Base-by-base conservation (phyloP, 345 rosid species). In the Boechera divaricarpa region DNA sequence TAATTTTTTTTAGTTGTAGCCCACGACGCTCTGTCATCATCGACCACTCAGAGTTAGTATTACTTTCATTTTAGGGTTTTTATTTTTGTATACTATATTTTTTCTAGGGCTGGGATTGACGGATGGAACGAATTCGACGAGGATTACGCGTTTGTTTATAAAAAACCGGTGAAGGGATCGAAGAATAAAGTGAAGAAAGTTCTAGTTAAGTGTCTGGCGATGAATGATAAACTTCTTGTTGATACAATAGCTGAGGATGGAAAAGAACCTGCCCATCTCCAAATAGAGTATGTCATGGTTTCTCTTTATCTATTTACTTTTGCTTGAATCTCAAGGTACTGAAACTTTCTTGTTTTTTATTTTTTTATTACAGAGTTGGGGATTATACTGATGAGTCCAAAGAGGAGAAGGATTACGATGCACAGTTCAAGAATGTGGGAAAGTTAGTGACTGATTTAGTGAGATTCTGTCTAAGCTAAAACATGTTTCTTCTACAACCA, bases 81-180 rank as follows among this genome's bases (percentile, higher is more conserved):
- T 4, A 0, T 4, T 44, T 12, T 13, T 13, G 47, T 13, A 1
- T 1, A 1, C 6, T 21, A 21, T 9, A 36, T 4, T 21, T 21
- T 10, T 12, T 9, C 11, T 63, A 63, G 67, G 42, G 28, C 88
- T 52, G 94, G 97, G 63, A 79, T 85, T 15, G 91, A 90, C 0
- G 77, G 78, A 5, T 94, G 97, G 98, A 94, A 91, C 70, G 86
- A 88, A 10, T 57, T 81, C 2, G 88, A 85, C 0, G 88, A 81
- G 26, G 89, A 84, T 38, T 94, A 91, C 60, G 93, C 86, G n/a
- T 94, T 94, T 52, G 89, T 94, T 6, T 94, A 90, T 66, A 10
- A 6, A 16, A 7, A 7, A 1, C 53, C 53, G 10, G 4, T 39
- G 41, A 86, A 84, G 0, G 87, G n/a, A 42, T 42, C n/a, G 5